Evolutionary conservation across 2,329 filamentous ascomycete genomes (phyloP), one percentile per base, ranked within the genome.

Genomic region (Pseudogymnoascus sp.): DNA sequence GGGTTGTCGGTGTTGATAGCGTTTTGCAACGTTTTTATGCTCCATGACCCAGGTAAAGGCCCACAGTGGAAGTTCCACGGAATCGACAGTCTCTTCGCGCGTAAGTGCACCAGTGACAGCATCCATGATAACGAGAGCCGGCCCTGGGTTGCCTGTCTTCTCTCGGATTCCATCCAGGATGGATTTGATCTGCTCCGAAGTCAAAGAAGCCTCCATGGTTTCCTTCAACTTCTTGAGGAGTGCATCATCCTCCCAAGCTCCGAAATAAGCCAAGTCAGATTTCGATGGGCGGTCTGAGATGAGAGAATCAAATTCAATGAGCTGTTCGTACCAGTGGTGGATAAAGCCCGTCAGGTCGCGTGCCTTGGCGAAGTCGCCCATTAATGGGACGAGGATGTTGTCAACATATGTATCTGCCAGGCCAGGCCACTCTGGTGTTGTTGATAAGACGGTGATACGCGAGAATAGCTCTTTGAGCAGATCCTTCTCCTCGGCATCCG

Each of bases 271-370:
- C 21, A 55, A n/a, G 0, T 27, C 45, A 7, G 36, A 3, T 2
- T 60, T 40, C 15, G 63, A 58, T 12, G 55, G 25, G 15, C 40
- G 48, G 9, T 36, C 33, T 15, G 15, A 48, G 12, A 62, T 60
- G 36, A 73, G 64, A 39, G 65, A 67, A 45, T 70, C 68, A 61
- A 67, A 69, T 29, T 63, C 62, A 36, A 69, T 65, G 27, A 72
- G 64, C 55, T 72, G 68, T 25, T 61, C 58, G 63, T 71, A 72
- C 76, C 76, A 78, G 60, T 72, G 72, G 8, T 66, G 70, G 18
- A 77, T 65, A 59, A 78, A 78, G 1, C 72, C 73, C 18, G 71
- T 67, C 4, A 78, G 66, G 64, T 78, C 72, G 62, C 77, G 72
- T 39, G 74, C 71, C 63, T 73, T 74, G 15, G 72, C 67, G 64